These are phyloP conservation scores for Grosmannia serpens DNA, from an alignment of 2,329 filamentous ascomycete genomes.

Conservation along the genomic window DNA sequence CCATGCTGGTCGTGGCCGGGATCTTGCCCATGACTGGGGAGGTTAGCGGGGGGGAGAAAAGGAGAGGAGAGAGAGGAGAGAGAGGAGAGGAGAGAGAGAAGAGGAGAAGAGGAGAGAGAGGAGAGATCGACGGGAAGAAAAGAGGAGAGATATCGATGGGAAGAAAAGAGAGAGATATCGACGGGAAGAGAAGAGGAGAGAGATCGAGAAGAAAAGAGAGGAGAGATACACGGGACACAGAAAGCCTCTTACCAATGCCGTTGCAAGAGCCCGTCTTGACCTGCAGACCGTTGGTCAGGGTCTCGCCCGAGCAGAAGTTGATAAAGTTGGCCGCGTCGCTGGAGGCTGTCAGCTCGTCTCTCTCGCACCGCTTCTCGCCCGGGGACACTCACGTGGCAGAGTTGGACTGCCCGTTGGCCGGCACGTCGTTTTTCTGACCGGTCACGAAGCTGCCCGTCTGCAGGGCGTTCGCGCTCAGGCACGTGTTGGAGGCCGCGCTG, in stretches of 20 bases:
- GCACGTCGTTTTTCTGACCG: constrained; percentile 30
- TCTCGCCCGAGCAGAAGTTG: constrained; percentile 47
- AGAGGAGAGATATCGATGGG: background rate
- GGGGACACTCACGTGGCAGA: constrained; percentile 36
- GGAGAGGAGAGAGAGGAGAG: no score
- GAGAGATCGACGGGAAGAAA: background rate
- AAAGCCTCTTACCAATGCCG: constrained; percentile 37
- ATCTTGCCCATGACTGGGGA: constrained; percentile 46
- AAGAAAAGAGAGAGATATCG: background rate
- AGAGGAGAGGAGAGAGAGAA: background rate
- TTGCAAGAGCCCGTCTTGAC: constrained; percentile 50
- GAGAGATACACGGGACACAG: background rate
- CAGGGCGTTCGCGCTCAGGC: constrained; percentile 30
- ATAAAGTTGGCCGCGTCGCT: constrained; percentile 52
- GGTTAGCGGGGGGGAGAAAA: background rate
- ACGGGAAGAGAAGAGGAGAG: background rate
- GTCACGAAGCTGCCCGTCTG: constrained; percentile 38
- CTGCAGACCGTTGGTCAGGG: constrained; percentile 51
- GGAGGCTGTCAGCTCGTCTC: constrained; percentile 4
- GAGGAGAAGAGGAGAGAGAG: background rate
- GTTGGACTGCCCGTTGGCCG: constrained; percentile 34
- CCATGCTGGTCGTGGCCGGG: constrained; percentile 42
- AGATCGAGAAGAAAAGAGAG: background rate
- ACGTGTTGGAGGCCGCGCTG: constrained; percentile 18
- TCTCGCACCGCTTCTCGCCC: background rate